Evolutionary conservation across 2,329 filamentous ascomycete genomes (phyloP), one percentile per base, ranked within the genome.

Genomic region (Colletotrichum sublineola): DNA sequence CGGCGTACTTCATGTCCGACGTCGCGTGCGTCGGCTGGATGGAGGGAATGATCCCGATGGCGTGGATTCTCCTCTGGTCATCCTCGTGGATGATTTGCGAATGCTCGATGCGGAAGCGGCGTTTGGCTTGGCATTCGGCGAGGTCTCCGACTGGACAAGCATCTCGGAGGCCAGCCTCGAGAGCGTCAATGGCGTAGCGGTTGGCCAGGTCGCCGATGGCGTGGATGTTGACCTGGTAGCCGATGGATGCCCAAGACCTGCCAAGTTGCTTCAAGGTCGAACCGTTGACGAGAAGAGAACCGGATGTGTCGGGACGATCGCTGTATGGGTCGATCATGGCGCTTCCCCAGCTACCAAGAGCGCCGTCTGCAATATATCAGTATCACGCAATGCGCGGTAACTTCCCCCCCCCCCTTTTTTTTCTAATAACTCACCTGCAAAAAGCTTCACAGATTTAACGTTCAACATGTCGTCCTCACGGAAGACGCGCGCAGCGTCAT

Each of bases 21-120:
- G 91, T 93, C 31, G 92, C 91, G 77, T 93, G 91, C 0, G 92
- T 93, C 5, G 91, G 92, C 77, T 93, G 92, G 67, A 94, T 89
- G 2, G 89, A 92, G 0, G 91, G 90, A 64, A 93, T 86, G 76
- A 93, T 88, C 8, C 89, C 89, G 5, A 92, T 79, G 5, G 83
- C 81, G 64, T 82, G 83, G 76, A 93, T 88, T 40, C 90, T 86
- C 1, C 75, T 80, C 78, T 92, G 91, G 79, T 93, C 91, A 69
- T 85, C 83, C 5, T 89, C 89, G 76, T 92, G 88, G 71, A 93
- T 90, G 75, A 93, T 93, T 76, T 93, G 92, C 0, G 91, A 82
- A 81, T 94, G 92, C 78, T 93, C 92, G 76, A 94, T 90, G 74
- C 91, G 89, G 81, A 93, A 89, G 44, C 91, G 88, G 70, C 85